Conservation (phyloP, 2,329 filamentous ascomycete species). For the Diaporthe ilicicola region DNA sequence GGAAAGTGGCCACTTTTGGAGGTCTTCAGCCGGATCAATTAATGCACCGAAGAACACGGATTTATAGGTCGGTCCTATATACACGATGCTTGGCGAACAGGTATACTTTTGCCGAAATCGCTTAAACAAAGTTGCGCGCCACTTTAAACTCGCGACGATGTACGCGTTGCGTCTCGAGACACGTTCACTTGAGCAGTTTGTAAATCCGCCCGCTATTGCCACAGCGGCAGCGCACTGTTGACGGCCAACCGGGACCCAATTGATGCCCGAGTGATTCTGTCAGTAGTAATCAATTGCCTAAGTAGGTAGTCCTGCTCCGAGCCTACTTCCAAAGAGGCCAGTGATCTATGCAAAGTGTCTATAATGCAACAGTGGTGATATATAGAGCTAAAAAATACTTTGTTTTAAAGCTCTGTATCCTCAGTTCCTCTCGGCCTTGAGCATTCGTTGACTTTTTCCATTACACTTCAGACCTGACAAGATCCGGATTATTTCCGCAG, state of each 20-base stretch:
- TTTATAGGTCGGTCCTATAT: neutral
- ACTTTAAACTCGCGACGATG: neutral
- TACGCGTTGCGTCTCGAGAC: neutral
- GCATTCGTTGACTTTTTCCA: neutral
- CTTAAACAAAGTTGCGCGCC: no score
- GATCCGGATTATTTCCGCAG: neutral
- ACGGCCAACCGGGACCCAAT: neutral
- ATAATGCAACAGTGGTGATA: no score
- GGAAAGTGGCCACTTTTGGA: neutral
- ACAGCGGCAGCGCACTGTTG: neutral
- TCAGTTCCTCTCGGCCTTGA: neutral
- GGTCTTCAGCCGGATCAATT: neutral
- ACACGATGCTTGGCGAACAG: neutral
- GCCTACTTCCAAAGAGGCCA: no score
- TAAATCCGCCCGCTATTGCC: neutral
- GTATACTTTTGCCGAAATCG: no score
- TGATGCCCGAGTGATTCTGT: neutral
- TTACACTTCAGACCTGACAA: neutral
- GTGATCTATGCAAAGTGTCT: no score
- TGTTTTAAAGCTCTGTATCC: neutral
- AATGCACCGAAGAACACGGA: neutral
- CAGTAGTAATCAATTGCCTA: no score
- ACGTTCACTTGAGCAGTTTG: neutral
- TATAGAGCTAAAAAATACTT: no score
- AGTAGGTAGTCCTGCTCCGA: no score